A percentile compares a stretch with the other conserved stretches of the same genome.
phyloP scores from a whole-genome alignment of 1,284 basidiomycete species.

The Rhodotorula sp. region DNA sequence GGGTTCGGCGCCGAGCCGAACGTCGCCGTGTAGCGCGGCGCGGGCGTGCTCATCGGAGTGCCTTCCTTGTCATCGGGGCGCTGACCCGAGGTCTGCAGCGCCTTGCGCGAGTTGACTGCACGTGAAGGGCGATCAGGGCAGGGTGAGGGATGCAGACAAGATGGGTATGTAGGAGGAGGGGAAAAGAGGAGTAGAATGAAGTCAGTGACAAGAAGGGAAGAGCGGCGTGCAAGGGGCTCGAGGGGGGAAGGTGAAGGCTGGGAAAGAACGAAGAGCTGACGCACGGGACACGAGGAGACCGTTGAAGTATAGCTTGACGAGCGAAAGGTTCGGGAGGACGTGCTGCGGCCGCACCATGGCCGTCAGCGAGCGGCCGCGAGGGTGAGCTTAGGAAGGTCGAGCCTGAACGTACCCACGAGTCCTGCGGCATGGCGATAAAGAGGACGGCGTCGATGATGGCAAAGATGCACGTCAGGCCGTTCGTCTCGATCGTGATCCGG shows the following conservation, averaged over 20 bases:
- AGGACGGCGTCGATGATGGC: constrained; percentile 23
- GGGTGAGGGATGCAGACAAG: no score
- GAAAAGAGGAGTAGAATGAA: neutral
- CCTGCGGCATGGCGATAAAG: constrained; percentile 3
- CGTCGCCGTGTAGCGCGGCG: neutral
- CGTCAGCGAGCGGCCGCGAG: no score
- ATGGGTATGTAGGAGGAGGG: no score
- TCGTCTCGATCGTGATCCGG: constrained; percentile 10
- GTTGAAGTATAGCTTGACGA: constrained; percentile 28
- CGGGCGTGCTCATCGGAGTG: neutral
- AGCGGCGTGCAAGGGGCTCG: neutral
- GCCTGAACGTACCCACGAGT: constrained; percentile 1
- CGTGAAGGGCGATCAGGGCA: no score
- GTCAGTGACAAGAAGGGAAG: neutral
- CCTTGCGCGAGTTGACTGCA: neutral
- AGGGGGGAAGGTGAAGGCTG: neutral
- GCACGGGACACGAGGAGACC: constrained; percentile 15
- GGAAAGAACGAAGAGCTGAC: neutral
- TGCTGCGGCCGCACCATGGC: neutral
- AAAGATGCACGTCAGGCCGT: constrained; percentile 16
- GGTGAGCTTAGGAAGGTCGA: neutral
- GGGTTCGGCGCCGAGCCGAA: neutral
- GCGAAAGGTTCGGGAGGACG: constrained; percentile 14
- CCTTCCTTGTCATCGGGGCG: neutral
- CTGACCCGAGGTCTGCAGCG: neutral